phyloP scores from a whole-genome alignment of 2,329 filamentous ascomycete genomes.

The Fusarium coicis region DNA sequence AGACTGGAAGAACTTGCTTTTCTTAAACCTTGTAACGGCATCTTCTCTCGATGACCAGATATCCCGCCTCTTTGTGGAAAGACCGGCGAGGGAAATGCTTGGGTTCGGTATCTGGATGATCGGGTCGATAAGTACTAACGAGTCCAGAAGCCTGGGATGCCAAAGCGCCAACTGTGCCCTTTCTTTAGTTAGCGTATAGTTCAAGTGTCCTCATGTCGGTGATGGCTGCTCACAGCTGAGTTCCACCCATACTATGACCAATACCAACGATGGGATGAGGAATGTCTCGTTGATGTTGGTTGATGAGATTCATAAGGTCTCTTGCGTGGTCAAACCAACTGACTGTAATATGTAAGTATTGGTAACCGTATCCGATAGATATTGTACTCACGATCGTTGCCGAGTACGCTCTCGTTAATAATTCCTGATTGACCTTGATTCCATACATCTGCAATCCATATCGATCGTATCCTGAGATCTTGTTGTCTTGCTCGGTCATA shows the following conservation, averaged over 20 bases:
- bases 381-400: not conserved
- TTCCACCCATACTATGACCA: not conserved
- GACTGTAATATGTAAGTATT: not conserved
- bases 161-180: not conserved
- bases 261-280: not conserved
- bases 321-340: slow-evolving; percentile 1
- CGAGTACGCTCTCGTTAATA: not conserved
- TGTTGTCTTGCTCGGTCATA: not conserved
- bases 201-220: accelerated
- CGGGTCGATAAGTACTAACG: not conserved
- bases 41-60: not conserved
- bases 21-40: not conserved
- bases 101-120: not conserved
- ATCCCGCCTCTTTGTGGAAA: not conserved
- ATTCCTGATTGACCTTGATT: not conserved
- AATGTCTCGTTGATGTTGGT: not conserved
- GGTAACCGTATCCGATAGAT: accelerated
- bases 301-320: not conserved
- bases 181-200: accelerated
- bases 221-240: not conserved
- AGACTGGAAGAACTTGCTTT: not conserved
- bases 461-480: not conserved
- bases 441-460: slow-evolving; percentile 2
- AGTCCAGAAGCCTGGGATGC: not conserved
- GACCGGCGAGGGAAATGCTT: not conserved